Percentiles rank a stretch among this genome's conserved stretches.
phyloP scores from a whole-genome alignment of 2,329 filamentous ascomycete genomes.

The Diaporthe sp. region DNA sequence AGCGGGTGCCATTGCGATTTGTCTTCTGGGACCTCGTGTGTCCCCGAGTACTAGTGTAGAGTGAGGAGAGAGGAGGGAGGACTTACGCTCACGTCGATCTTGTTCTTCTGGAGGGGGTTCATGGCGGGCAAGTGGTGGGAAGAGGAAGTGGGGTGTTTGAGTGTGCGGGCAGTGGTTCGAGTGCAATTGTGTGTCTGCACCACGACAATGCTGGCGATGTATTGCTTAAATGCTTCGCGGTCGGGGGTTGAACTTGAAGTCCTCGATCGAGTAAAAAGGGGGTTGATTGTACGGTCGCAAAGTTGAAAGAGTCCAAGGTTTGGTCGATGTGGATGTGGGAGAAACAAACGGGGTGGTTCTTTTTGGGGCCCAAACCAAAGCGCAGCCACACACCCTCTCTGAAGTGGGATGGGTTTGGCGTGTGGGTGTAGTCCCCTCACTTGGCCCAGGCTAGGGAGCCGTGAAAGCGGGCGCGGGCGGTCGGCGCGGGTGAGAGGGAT shows the following conservation, averaged over 20 bases:
- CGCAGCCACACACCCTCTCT: conserved; percentile 6
- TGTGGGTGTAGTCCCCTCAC: conserved; percentile 32
- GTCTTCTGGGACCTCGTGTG: neutral
- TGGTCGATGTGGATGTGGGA: conserved; percentile 8
- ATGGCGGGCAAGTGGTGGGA: conserved; percentile 62
- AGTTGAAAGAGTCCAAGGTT: neutral
- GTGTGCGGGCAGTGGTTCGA: neutral
- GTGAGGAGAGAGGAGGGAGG: conserved; percentile 32
- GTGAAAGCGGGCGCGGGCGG: conserved; percentile 23
- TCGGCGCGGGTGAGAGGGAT: conserved; percentile 8
- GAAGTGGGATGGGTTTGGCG: conserved; percentile 13
- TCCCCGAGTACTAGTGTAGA: conserved; percentile 37
- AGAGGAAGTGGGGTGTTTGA: neutral
- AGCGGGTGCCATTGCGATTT: conserved; percentile 9
- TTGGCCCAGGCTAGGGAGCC: conserved; percentile 21
- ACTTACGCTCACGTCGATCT: conserved; percentile 94
- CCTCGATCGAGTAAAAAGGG: neutral
- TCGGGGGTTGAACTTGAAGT: neutral
- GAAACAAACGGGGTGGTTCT: conserved; percentile 9
- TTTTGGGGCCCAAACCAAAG: conserved; percentile 8
- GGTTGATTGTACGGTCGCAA: neutral
- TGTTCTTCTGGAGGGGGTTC: conserved; percentile 99
- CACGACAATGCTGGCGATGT: neutral
- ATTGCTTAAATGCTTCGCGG: neutral
- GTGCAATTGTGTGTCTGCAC: conserved; percentile 19